phyloP scores from a whole-genome alignment of 768 basidiomycete species.

The Infundibulicybe gibba region DNA sequence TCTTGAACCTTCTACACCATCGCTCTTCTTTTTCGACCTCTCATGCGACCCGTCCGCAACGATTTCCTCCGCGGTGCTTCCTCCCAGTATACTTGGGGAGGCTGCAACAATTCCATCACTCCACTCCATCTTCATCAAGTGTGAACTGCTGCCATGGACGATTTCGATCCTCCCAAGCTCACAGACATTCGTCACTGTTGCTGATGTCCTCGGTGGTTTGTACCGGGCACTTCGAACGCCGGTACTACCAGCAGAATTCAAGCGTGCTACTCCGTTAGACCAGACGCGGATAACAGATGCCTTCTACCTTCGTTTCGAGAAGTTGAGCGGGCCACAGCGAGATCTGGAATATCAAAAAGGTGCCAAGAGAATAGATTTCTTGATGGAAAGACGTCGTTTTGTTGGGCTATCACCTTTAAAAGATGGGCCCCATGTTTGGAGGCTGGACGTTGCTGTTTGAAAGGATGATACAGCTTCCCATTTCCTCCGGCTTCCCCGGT shows the following conservation, averaged over 20 bases:
- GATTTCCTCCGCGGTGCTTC: constrained; percentile 5
- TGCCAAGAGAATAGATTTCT: constrained; percentile 44
- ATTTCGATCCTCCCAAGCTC: constrained; percentile 14
- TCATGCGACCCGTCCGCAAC: constrained; percentile 11
- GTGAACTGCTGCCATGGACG: constrained; percentile 14
- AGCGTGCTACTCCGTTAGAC: constrained; percentile 16
- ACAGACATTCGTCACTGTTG: constrained; percentile 19
- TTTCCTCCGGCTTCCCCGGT: too few relatives aligned
- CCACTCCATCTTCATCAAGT: constrained; percentile 15
- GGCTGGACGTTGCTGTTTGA: too few relatives aligned
- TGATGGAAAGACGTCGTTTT: constrained; percentile 31
- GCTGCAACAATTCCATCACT: constrained; percentile 17
- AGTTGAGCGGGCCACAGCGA: constrained; percentile 16
- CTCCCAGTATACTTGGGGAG: constrained; percentile 14
- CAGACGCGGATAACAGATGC: constrained; percentile 21
- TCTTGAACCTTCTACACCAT: constrained; percentile 2
- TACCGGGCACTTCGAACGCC: constrained; percentile 33
- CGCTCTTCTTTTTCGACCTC: constrained; percentile 11
- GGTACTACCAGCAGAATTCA: constrained; percentile 30
- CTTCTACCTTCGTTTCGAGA: constrained; percentile 27
- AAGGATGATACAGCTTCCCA: too few relatives aligned
- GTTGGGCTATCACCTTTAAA: constrained; percentile 24
- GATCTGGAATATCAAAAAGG: constrained; percentile 30
- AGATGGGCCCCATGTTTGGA: too few relatives aligned
- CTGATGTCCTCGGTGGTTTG: constrained; percentile 39